Evolutionary conservation across 345 rosid genomes (phyloP).

Genomic region (Noccaea caerulescens): DNA sequence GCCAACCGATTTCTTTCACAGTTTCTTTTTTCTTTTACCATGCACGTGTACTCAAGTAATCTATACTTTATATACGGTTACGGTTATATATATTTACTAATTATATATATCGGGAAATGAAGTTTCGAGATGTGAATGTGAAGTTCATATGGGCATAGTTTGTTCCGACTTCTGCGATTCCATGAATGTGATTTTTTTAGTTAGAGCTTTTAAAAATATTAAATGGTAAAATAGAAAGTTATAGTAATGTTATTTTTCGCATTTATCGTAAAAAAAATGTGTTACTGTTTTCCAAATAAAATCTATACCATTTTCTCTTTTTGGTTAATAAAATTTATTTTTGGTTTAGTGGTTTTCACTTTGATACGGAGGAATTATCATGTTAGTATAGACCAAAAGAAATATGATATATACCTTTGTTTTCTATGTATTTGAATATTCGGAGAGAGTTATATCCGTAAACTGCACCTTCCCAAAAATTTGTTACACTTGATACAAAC

Average conservation of each 20-base stretch:
- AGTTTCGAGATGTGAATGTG: constrained; percentile 39
- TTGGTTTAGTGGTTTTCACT: too few species aligned
- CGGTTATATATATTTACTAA: background rate
- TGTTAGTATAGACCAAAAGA: too few species aligned
- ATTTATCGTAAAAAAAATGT: background rate
- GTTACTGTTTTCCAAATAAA: background rate
- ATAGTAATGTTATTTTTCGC: background rate
- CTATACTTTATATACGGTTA: background rate
- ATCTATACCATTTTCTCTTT: background rate
- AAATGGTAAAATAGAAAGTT: background rate
- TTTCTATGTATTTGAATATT: too few species aligned
- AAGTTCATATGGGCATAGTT: constrained; percentile 38
- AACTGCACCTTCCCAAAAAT: too few species aligned
- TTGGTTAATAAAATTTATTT: background rate
- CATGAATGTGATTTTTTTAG: background rate
- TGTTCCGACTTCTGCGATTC: constrained; percentile 23
- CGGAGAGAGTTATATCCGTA: too few species aligned
- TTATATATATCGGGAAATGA: constrained; percentile 6
- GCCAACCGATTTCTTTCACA: background rate
- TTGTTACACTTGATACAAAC: too few species aligned
- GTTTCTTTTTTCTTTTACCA: background rate
- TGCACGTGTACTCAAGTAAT: constrained; percentile 33
- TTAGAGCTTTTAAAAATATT: background rate
- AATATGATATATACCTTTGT: too few species aligned
- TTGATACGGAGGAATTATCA: too few species aligned